Base-by-base conservation (phyloP, 2,329 filamentous ascomycete species). In the Diaporthe caulivora region DNA sequence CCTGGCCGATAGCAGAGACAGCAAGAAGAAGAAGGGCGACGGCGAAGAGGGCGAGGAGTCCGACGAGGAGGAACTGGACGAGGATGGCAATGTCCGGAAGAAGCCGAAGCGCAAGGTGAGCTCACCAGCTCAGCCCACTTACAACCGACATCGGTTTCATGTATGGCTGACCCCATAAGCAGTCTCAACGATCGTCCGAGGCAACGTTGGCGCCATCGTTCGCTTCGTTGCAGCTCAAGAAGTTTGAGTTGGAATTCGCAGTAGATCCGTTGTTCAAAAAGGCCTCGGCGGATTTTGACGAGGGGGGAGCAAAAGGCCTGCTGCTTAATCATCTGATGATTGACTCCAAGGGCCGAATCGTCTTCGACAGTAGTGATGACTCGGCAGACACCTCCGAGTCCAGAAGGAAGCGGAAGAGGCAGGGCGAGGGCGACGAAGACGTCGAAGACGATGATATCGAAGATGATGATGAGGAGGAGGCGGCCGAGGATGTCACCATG, bases 241-340 rank as follows among this genome's bases (percentile, higher is more conserved):
- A 98, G 83, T 95, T 99, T 79, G 97, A 99, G 78, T 89, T 98
- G 57, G 97, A 99, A 80, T 98, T 99, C 77, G 92, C 95, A 0
- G 96, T 99, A 7, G 97, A 99, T 80, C 97, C 97, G 2, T 85
- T 99, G n/a, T 99, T 99, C 89, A 99, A 99, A 81, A 99, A 99
- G 81, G 96, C 96, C 0, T 97, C 96, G 8, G 97, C 97, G 55
- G 97, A 99, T 84, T 99, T 99, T 77, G 97, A 99, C 80, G 97
- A 99, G 84, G 97, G 97, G 26, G 97, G 97, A 72, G 97, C 97
- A 72, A 99, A 98, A 83, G 97, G 97, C 26, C 87, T 99, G 54
- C 87, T 99, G 26, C 88, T 99, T 42, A 99, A 99, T 80, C 96
- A 99, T 83, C 87, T 99, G n/a, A 94, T 96, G 80, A 98, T 99